Conservation (phyloP, 805 yeast genomes). For the Lipomyces oligophaga region DNA sequence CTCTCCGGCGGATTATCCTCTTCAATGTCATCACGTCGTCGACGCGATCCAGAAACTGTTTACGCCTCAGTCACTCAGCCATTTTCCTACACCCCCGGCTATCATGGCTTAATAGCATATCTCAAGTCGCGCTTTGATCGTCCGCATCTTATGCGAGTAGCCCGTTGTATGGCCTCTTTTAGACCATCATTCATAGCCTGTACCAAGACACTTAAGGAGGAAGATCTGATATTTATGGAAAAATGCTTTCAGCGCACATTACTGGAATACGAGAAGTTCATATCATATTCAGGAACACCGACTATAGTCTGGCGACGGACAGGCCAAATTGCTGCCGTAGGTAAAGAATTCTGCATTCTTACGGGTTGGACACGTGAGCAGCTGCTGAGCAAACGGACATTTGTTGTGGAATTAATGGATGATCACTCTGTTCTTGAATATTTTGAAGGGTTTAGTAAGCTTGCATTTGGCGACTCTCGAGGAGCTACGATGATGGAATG, state of each 20-base stretch:
- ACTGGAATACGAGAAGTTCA: constrained; percentile 80
- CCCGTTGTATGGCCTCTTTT: constrained; percentile 82
- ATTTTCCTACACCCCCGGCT: constrained; percentile 86
- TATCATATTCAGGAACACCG: constrained; percentile 84
- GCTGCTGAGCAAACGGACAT: constrained; percentile 61
- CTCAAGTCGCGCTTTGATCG: constrained; percentile 66
- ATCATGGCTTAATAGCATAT: constrained; percentile 74
- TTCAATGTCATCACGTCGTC: constrained; percentile 9
- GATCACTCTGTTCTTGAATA: constrained; percentile 83
- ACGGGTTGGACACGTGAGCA: constrained; percentile 86
- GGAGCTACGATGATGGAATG: constrained; percentile 90
- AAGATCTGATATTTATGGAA: constrained; percentile 90
- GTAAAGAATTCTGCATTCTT: constrained; percentile 84
- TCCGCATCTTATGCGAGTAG: constrained; percentile 70
- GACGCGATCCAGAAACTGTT: constrained; percentile 36
- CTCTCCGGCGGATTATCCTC: not conserved
- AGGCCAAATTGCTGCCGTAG: constrained; percentile 91
- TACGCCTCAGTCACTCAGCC: constrained; percentile 73
- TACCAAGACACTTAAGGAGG: constrained; percentile 80
- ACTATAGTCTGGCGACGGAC: constrained; percentile 94
- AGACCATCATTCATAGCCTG: constrained; percentile 92
- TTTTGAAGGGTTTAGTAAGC: constrained; percentile 75
- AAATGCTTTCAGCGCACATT: constrained; percentile 92
- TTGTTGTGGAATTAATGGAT: constrained; percentile 65
- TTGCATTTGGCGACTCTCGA: constrained; percentile 85